These are phyloP conservation scores for Salvia sclarea DNA, from an alignment of 305 asterid genomes.

Conservation along the genomic window DNA sequence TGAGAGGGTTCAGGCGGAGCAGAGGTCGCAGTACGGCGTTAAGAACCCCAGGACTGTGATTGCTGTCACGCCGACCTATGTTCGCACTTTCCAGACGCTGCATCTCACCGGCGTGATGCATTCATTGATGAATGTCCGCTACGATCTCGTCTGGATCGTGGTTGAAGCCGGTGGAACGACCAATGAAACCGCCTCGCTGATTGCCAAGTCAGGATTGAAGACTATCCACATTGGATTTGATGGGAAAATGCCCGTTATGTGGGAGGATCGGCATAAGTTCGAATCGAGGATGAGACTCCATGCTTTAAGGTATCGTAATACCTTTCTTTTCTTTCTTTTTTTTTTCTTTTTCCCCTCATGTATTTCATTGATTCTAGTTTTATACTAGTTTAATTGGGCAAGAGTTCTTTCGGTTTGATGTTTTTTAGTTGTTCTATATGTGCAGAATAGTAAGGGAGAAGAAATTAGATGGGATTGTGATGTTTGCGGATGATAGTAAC, in stretches of 20 bases:
- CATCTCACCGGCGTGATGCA: slow-evolving; percentile 98
- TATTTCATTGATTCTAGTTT: not conserved
- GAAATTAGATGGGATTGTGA: slow-evolving; percentile 77
- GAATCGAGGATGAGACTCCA: slow-evolving; percentile 85
- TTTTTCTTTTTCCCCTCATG: no score
- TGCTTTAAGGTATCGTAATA: slow-evolving; percentile 61
- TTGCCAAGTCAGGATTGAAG: slow-evolving; percentile 69
- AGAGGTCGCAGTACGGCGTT: slow-evolving; percentile 76
- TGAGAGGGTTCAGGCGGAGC: slow-evolving; percentile 86
- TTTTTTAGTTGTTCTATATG: slow-evolving; percentile 27
- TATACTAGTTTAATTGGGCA: not conserved
- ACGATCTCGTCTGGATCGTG: slow-evolving; percentile 88
- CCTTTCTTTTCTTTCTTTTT: not conserved
- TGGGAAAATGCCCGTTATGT: slow-evolving; percentile 66
- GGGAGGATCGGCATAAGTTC: slow-evolving; percentile 85
- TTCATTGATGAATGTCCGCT: slow-evolving; percentile 80
- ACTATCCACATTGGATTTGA: slow-evolving; percentile 71
- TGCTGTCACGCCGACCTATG: slow-evolving; percentile 89
- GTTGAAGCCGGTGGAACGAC: slow-evolving; percentile 85
- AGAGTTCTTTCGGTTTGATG: slow-evolving; percentile 23
- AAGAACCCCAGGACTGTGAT: slow-evolving; percentile 75
- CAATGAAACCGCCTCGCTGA: slow-evolving; percentile 74
- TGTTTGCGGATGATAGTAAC: slow-evolving; percentile 95
- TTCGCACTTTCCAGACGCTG: slow-evolving; percentile 87
- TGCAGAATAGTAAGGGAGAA: slow-evolving; percentile 72